Base-by-base conservation (phyloP, 2,329 filamentous ascomycete species). In the Colletotrichum euphorbiae region DNA sequence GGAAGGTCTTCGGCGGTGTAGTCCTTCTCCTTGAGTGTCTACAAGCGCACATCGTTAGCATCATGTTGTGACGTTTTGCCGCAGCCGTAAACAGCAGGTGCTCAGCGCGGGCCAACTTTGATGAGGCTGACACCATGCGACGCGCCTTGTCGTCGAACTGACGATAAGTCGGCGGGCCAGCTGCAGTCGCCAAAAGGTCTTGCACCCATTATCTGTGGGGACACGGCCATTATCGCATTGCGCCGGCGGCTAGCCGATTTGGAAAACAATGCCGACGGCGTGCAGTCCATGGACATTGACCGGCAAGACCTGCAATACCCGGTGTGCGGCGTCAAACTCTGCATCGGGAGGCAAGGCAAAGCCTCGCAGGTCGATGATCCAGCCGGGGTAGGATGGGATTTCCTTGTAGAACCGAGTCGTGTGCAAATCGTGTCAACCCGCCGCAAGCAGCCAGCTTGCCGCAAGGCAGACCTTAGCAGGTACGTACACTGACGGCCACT, bases 1-100 rank as follows among this genome's bases (percentile, higher is more conserved):
- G 85, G 84, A 56, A 87, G 84, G 59, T 87, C 83, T 61, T 84
- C 80, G 28, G 84, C 80, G 70, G 79, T 82, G 80, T 85, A 85
- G 3, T 80, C 79, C 76, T 85, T 77, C 74, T 82, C 80, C 50
- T 80, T 78, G 38, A 88, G 81, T 59, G 85, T 87, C 85, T 87
- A 72, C 6, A 28, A n/a, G 17, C 9, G 46, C 52, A 52, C n/a
- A 64, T 57, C 9, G 69, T 74, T 69, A 73, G 73, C 58, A 54
- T 33, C 28, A 8, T n/a, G 13, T 33, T n/a, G n/a, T 55, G 46
- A 31, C 48, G 24, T 21, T 50, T 12, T 59, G 54, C 50, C 55
- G 61, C 33, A 55, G 54, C 2, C 40, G 28, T 43, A 40, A 64
- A 46, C 19, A 43, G 12, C n/a, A 19, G 6, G 13, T 12, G 36